These are phyloP conservation scores for Boletus fagicola DNA, from an alignment of 768 basidiomycete species.

Conservation along the genomic window DNA sequence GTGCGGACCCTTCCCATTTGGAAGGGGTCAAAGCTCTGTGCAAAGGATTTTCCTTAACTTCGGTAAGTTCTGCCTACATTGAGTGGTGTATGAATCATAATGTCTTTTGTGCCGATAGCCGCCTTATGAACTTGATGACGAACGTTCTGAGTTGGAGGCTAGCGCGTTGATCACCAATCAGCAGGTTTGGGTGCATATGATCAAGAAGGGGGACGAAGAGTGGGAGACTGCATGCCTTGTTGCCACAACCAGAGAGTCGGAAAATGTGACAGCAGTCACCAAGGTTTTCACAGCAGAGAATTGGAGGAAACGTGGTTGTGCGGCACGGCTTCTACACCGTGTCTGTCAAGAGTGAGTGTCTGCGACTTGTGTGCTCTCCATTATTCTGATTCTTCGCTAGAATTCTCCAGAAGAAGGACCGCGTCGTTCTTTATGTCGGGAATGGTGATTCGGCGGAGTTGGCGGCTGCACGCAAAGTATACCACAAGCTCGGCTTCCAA, in stretches of 20 bases:
- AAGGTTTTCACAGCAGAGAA: constrained; percentile 64
- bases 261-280: constrained; percentile 58
- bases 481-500: constrained; percentile 63
- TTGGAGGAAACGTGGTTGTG: constrained; percentile 56
- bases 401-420: constrained; percentile 41
- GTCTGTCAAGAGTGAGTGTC: constrained; percentile 54
- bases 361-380: background rate
- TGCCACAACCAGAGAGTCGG: constrained; percentile 62
- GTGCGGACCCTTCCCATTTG: constrained; percentile 34
- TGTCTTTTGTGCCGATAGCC: constrained; percentile 34
- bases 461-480: constrained; percentile 54
- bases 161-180: constrained; percentile 41
- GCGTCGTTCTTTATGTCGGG: constrained; percentile 66
- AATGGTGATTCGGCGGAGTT: constrained; percentile 40
- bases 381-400: constrained; percentile 20
- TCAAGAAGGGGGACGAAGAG: constrained; percentile 27
- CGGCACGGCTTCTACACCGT: constrained; percentile 56
- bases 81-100: background rate
- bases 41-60: constrained; percentile 53
- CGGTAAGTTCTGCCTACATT: constrained; percentile 41
- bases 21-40: constrained; percentile 46
- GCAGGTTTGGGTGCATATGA: constrained; percentile 61
- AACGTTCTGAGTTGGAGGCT: constrained; percentile 52
- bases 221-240: constrained; percentile 60
- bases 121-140: constrained; percentile 50